Conservation (phyloP, 2,329 filamentous ascomycete genomes). For the Sporothrix inflata region DNA sequence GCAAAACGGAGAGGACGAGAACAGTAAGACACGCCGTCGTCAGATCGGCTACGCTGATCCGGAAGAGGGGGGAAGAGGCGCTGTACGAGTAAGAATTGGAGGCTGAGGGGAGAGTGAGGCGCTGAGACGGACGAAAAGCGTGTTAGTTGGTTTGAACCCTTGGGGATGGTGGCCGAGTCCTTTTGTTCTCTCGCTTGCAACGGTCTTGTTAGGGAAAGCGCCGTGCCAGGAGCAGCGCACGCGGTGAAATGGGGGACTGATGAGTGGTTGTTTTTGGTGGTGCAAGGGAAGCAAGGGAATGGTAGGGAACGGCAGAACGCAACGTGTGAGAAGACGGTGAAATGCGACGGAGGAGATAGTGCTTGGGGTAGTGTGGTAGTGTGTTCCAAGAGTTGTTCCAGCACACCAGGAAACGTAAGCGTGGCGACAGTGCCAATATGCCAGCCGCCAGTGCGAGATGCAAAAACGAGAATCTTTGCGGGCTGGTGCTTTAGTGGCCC, state of each 20-base stretch:
- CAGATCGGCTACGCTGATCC: slow-evolving; percentile 26
- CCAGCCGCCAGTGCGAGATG: slow-evolving; percentile 2
- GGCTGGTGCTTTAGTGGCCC: slow-evolving; percentile 6
- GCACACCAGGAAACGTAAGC: not conserved
- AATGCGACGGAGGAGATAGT: slow-evolving; percentile 5
- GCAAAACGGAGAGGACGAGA: not conserved
- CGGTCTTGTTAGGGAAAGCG: not conserved
- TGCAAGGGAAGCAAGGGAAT: not conserved
- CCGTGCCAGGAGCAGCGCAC: not conserved
- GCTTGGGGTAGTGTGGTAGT: not conserved
- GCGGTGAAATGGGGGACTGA: slow-evolving; percentile 12
- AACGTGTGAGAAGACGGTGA: slow-evolving; percentile 18
- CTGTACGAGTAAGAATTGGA: slow-evolving; percentile 20
- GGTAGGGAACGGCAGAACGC: not conserved
- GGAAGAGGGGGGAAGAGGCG: slow-evolving; percentile 14
- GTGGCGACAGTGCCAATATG: slow-evolving; percentile 8
- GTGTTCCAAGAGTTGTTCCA: not conserved
- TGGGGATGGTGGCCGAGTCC: not conserved
- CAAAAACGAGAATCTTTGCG: slow-evolving; percentile 11
- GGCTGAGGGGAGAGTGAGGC: not conserved
- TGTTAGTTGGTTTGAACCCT: slow-evolving; percentile 16
- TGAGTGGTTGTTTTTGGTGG: slow-evolving; percentile 6
- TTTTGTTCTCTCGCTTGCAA: not conserved
- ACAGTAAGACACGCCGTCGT: slow-evolving; percentile 18
- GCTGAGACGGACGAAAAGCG: not conserved